phyloP scores from a whole-genome alignment of 140 eudicot genomes.

The Bidens hawaiensis region DNA sequence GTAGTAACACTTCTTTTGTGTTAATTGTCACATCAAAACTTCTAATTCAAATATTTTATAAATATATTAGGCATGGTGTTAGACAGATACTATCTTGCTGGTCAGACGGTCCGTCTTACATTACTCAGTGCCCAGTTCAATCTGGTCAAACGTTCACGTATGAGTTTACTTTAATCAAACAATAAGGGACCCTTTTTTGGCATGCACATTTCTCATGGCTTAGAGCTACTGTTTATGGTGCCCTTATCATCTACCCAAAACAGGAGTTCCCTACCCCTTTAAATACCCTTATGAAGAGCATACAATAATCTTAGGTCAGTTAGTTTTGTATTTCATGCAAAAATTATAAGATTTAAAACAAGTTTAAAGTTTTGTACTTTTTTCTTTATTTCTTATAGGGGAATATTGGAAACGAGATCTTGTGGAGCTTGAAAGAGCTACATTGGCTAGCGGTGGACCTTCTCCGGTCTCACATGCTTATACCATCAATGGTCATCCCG shows the following conservation, averaged over 20 bases:
- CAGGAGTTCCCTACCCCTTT: conserved; percentile 71
- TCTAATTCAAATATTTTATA: neutral
- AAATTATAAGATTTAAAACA: neutral
- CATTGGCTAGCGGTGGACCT: conserved; percentile 52
- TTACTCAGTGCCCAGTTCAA: conserved; percentile 77
- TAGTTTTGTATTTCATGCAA: neutral
- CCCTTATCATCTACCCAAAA: no score
- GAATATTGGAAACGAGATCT: conserved; percentile 58
- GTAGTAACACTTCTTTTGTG: conserved; percentile 4
- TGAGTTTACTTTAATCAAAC: conserved; percentile 56
- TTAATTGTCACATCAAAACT: neutral
- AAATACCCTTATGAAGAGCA: conserved; percentile 58
- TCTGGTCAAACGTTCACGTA: conserved; percentile 58
- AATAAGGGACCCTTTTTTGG: no score
- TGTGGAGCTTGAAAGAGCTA: conserved; percentile 50
- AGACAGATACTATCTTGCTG: conserved; percentile 56
- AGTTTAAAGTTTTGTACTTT: neutral
- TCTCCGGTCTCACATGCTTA: conserved; percentile 63
- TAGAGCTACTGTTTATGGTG: no score
- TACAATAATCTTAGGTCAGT: conserved; percentile 43
- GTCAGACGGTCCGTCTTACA: no score
- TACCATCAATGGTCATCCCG: conserved; percentile 81
- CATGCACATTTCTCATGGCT: no score
- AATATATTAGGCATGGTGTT: conserved; percentile 70
- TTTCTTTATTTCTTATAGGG: conserved; percentile 30